Evolutionary conservation across 23 red algal genomes (phyloP).

Genomic region (Chondrus crispus): DNA sequence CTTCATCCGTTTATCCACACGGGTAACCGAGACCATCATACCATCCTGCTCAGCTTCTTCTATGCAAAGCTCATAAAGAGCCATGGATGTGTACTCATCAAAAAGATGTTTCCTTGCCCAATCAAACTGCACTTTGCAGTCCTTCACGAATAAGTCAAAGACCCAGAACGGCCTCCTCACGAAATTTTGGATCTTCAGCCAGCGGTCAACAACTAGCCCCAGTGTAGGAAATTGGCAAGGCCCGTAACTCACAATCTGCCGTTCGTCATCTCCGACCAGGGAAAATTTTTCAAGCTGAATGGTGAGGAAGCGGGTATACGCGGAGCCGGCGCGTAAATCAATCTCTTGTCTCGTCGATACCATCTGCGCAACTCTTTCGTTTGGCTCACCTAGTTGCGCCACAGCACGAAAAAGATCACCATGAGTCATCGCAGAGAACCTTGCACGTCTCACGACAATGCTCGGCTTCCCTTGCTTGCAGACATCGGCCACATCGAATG

Average conservation of each 20-base stretch:
- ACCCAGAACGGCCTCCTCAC: conserved; percentile 71
- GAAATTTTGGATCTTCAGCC: conserved; percentile 81
- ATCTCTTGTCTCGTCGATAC: conserved; percentile 93
- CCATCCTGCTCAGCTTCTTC: conserved; percentile 55
- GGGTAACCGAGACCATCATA: conserved; percentile 16
- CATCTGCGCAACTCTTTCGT: conserved; percentile 74
- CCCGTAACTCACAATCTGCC: conserved; percentile 69
- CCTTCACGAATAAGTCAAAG: conserved; percentile 58
- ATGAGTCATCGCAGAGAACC: conserved; percentile 92
- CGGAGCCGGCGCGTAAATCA: conserved; percentile 91
- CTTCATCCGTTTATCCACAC: conserved; percentile 38
- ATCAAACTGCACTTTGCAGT: conserved; percentile 42
- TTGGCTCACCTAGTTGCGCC: conserved; percentile 36
- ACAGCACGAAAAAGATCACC: conserved; percentile 69
- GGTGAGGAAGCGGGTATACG: conserved; percentile 92
- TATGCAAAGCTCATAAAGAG: conserved; percentile 73
- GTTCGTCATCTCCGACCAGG: conserved; percentile 3
- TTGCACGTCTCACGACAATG: conserved; percentile 73
- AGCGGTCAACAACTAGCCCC: conserved; percentile 91
- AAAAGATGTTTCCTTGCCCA: conserved; percentile 91
- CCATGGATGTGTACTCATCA: conserved; percentile 76
- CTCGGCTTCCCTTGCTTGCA: conserved; percentile 37
- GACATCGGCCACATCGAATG: conserved; percentile 75
- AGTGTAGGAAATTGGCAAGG: conserved; percentile 98
- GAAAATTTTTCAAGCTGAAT: conserved; percentile 34